Evolutionary conservation across 1,284 basidiomycete species (phyloP).

Genomic region (Mycena citricolor): DNA sequence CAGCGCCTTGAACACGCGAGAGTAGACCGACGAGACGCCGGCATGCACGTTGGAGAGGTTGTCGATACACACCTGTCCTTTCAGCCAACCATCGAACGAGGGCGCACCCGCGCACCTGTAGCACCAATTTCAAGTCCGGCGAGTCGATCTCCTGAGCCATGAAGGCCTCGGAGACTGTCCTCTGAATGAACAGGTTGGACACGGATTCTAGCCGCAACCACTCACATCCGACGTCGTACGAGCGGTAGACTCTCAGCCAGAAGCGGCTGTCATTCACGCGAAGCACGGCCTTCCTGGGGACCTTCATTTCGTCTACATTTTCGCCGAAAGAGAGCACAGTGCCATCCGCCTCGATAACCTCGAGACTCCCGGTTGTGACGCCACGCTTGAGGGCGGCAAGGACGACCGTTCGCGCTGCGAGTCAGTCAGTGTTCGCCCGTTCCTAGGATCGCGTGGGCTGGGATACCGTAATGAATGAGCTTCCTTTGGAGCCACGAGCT

Average conservation of each 20-base stretch:
- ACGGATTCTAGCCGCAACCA: background rate
- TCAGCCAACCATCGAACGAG: slow-evolving; percentile 26
- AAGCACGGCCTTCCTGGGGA: too few relatives aligned
- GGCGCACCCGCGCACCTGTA: slow-evolving; percentile 51
- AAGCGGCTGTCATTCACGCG: background rate
- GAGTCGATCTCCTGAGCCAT: slow-evolving; percentile 64
- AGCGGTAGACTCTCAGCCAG: slow-evolving; percentile 1
- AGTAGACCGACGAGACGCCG: too few relatives aligned
- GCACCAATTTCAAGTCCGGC: slow-evolving; percentile 53
- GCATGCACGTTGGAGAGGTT: slow-evolving; percentile 53
- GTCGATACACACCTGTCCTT: slow-evolving; percentile 56
- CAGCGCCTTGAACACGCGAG: slow-evolving; percentile 46
- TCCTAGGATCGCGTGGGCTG: background rate
- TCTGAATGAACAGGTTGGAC: slow-evolving; percentile 8
- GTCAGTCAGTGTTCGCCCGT: too few relatives aligned
- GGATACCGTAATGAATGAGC: background rate
- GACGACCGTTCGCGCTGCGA: background rate
- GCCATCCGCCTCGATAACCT: slow-evolving; percentile 1
- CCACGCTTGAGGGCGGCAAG: background rate
- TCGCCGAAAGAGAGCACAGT: background rate
- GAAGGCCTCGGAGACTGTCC: slow-evolving; percentile 63
- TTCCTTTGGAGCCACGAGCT: background rate
- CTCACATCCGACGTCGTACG: slow-evolving; percentile 3
- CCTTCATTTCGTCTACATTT: too few relatives aligned
- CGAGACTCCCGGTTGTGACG: slow-evolving; percentile 2